These are phyloP conservation scores for Exutisphaerella laricina DNA, from an alignment of 2,329 filamentous ascomycete species.

Conservation along the genomic window DNA sequence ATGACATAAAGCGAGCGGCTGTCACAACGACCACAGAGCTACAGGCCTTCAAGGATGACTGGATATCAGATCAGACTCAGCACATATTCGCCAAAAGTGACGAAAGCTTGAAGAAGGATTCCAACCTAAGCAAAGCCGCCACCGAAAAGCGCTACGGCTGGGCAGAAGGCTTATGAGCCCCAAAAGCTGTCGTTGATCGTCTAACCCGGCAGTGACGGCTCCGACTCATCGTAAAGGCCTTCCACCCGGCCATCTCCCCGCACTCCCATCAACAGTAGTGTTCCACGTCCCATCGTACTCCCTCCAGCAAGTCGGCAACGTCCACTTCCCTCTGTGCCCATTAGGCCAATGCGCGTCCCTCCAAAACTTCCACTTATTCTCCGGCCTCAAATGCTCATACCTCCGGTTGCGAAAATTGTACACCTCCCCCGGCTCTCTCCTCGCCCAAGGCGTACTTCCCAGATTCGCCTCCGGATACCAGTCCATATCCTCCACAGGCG, in stretches of 20 bases:
- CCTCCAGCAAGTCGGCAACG: constrained; percentile 21
- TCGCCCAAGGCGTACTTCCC: constrained; percentile 20
- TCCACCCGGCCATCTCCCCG: constrained; percentile 23
- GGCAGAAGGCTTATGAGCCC: constrained; percentile 8
- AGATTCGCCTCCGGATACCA: constrained; percentile 29
- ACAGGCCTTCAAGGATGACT: constrained; percentile 34
- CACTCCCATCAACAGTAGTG: constrained; percentile 25
- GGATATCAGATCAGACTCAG: constrained; percentile 36
- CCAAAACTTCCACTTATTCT: constrained; percentile 23
- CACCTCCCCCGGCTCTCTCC: constrained; percentile 12
- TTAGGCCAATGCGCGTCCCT: constrained; percentile 27
- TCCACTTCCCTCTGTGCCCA: constrained; percentile 19
- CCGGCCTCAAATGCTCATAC: constrained; percentile 18
- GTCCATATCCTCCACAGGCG: constrained; percentile 31
- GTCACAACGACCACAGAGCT: constrained; percentile 34
- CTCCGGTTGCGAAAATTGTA: constrained; percentile 29
- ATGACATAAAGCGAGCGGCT: constrained; percentile 36
- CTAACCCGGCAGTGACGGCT: too few species aligned
- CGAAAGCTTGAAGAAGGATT: constrained; percentile 34
- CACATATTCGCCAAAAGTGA: constrained; percentile 32
- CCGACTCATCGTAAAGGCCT: constrained; percentile 20
- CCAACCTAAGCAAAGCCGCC: constrained; percentile 34
- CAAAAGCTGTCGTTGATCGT: not conserved
- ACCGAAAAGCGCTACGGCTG: constrained; percentile 37
- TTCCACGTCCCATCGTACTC: constrained; percentile 24